phyloP scores from a whole-genome alignment of 805 yeast species.

The Wickerhamomyces silvicola region DNA sequence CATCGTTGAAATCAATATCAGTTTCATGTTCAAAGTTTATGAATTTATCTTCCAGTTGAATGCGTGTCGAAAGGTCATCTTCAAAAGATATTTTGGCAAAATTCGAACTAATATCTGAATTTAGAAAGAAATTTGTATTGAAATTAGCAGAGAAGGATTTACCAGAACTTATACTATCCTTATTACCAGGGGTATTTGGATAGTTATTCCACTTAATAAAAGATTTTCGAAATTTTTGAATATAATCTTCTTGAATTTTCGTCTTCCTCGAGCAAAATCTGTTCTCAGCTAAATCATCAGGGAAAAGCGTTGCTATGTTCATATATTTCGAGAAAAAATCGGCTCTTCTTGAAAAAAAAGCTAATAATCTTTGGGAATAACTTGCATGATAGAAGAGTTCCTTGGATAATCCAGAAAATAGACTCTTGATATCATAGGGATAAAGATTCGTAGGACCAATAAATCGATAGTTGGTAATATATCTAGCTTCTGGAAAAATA shows the following conservation, averaged over 20 bases:
- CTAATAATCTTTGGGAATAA: constrained; percentile 14
- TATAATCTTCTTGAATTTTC: constrained; percentile 11
- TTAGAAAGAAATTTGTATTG: constrained; percentile 9
- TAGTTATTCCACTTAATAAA: constrained; percentile 12
- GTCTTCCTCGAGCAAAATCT: constrained; percentile 17
- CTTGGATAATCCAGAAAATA: constrained; percentile 4
- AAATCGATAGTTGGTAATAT: constrained; percentile 14
- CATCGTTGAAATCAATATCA: constrained; percentile 1
- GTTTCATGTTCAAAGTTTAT: not conserved
- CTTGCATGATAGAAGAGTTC: constrained; percentile 8
- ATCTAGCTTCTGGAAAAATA: constrained; percentile 19
- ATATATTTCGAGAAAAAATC: constrained; percentile 19
- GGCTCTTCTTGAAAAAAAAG: constrained; percentile 18
- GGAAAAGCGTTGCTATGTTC: constrained; percentile 15
- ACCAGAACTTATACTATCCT: not conserved
- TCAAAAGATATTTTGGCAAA: not conserved
- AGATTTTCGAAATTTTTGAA: constrained; percentile 10
- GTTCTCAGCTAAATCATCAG: constrained; percentile 9
- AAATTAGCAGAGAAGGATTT: constrained; percentile 10
- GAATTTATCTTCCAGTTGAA: no score
- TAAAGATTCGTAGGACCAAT: constrained; percentile 19
- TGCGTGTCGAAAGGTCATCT: no score
- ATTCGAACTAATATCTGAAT: constrained; percentile 2
- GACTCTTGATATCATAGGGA: constrained; percentile 11
- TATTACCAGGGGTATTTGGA: constrained; percentile 10